Evolutionary conservation across 805 yeast species (phyloP).

Genomic region (Clavispora carvajalis): DNA sequence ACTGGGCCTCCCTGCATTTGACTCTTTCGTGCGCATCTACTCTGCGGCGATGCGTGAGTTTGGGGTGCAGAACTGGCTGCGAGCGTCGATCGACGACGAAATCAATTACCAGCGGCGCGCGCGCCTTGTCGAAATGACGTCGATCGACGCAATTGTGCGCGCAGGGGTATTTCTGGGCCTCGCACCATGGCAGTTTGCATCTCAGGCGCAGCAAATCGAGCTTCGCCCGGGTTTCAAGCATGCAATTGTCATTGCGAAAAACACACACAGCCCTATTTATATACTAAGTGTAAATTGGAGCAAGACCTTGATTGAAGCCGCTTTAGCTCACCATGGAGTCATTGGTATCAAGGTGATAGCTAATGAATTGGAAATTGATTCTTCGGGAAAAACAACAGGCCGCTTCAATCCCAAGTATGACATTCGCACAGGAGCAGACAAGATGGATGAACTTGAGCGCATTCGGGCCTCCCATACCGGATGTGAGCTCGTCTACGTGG

Average conservation of each 20-base stretch:
- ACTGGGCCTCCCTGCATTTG: constrained; percentile 37
- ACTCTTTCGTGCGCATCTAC: constrained; percentile 42
- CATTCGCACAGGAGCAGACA: constrained; percentile 54
- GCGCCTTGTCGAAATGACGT: constrained; percentile 42
- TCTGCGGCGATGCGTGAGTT: constrained; percentile 16
- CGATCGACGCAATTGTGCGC: constrained; percentile 39
- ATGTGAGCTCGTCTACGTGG: constrained; percentile 41
- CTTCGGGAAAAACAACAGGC: constrained; percentile 25
- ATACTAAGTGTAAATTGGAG: constrained; percentile 65
- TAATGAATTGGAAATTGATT: constrained; percentile 46
- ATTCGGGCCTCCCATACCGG: constrained; percentile 6
- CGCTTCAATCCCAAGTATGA: constrained; percentile 13
- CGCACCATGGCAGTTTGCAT: constrained; percentile 20
- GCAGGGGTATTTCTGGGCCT: constrained; percentile 41
- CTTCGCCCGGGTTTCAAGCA: constrained; percentile 37
- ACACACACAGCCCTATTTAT: constrained; percentile 28
- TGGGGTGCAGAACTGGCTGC: constrained; percentile 13
- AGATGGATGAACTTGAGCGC: constrained; percentile 21
- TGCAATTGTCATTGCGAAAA: constrained; percentile 21
- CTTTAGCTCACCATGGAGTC: constrained; percentile 19
- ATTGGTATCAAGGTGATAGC: constrained; percentile 30
- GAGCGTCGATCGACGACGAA: constrained; percentile 37
- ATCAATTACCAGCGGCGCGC: constrained; percentile 41
- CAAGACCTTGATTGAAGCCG: constrained; percentile 37
- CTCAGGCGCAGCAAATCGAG: constrained; percentile 32